Evolutionary conservation across 202 grass and related monocot genomes (phyloP).

Genomic region (Elaeis oleifera): DNA sequence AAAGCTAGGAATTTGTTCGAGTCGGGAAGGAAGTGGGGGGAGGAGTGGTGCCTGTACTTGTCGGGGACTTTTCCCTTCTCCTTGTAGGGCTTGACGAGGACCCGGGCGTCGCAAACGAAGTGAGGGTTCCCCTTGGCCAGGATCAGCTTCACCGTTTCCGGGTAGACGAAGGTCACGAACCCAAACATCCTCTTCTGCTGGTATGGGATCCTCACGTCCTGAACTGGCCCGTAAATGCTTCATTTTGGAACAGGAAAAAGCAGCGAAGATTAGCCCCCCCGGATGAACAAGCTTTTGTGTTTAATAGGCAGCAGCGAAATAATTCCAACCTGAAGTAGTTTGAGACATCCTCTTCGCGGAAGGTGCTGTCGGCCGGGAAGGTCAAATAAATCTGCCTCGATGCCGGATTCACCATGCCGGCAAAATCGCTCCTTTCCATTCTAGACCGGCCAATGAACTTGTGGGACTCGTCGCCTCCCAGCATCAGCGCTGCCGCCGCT

Average conservation of each 20-base stretch:
- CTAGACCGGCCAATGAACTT: slow-evolving; percentile 72
- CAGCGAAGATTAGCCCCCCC: neutral
- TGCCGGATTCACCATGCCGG: slow-evolving; percentile 62
- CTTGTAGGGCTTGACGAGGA: slow-evolving; percentile 98
- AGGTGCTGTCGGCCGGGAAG: slow-evolving; percentile 93
- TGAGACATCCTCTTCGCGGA: slow-evolving; percentile 94
- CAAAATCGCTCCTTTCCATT: slow-evolving; percentile 54
- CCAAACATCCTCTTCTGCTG: slow-evolving; percentile 99
- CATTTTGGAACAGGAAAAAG: slow-evolving; percentile 1
- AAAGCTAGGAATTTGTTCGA: too few species aligned
- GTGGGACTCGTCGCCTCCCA: slow-evolving; percentile 54
- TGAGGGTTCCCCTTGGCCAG: slow-evolving; percentile 95
- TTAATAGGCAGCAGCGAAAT: too few species aligned
- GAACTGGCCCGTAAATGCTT: slow-evolving; percentile 95
- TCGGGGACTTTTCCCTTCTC: slow-evolving; percentile 98
- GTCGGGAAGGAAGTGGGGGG: slow-evolving; percentile 3
- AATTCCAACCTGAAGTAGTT: slow-evolving; percentile 84
- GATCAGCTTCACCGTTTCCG: slow-evolving; percentile 95
- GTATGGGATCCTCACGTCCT: slow-evolving; percentile 94
- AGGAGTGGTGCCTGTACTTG: slow-evolving; percentile 55
- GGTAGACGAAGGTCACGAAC: slow-evolving; percentile 95
- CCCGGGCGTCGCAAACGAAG: slow-evolving; percentile 89
- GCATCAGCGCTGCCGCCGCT: slow-evolving; percentile 55
- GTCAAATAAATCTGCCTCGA: slow-evolving; percentile 99
- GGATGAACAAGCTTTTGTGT: neutral